Conservation (phyloP, 805 yeast species). For the Candida succiphila region DNA sequence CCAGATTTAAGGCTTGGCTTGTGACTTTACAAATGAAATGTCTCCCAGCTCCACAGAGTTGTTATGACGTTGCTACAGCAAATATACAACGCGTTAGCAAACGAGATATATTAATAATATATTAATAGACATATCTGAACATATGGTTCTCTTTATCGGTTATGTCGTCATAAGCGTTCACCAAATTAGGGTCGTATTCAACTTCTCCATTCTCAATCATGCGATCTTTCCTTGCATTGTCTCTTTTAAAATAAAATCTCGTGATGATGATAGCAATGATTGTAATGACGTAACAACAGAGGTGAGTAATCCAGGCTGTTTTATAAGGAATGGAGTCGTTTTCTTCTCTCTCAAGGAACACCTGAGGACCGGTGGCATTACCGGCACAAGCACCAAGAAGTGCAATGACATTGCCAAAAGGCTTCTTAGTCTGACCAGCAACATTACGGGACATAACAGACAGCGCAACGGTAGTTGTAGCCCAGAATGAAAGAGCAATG, state of each 20-base stretch:
- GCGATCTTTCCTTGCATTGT: constrained; percentile 4
- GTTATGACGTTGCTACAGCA: no score
- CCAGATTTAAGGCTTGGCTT: no score
- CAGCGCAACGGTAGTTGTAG: not conserved
- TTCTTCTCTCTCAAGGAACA: constrained; percentile 43
- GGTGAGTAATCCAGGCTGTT: constrained; percentile 45
- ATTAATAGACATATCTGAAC: constrained; percentile 32
- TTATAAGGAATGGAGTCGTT: constrained; percentile 46
- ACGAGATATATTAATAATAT: no score
- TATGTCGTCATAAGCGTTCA: constrained; percentile 23
- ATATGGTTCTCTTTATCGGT: constrained; percentile 42
- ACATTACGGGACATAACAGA: constrained; percentile 24
- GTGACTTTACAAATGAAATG: no score
- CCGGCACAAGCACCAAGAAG: constrained; percentile 58
- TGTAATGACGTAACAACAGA: constrained; percentile 31
- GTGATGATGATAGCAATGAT: not conserved
- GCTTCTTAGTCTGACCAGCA: constrained; percentile 60
- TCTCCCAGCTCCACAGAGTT: no score
- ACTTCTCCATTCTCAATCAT: not conserved
- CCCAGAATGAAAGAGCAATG: constrained; percentile 16
- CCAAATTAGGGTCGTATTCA: constrained; percentile 5
- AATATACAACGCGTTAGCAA: no score
- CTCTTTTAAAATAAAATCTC: constrained; percentile 11
- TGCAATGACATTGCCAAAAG: constrained; percentile 41
- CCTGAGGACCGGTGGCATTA: constrained; percentile 61